These are phyloP conservation scores for Quaeritorhiza haematococci DNA, from an alignment of 371 early-diverging fungal species.

Conservation along the genomic window DNA sequence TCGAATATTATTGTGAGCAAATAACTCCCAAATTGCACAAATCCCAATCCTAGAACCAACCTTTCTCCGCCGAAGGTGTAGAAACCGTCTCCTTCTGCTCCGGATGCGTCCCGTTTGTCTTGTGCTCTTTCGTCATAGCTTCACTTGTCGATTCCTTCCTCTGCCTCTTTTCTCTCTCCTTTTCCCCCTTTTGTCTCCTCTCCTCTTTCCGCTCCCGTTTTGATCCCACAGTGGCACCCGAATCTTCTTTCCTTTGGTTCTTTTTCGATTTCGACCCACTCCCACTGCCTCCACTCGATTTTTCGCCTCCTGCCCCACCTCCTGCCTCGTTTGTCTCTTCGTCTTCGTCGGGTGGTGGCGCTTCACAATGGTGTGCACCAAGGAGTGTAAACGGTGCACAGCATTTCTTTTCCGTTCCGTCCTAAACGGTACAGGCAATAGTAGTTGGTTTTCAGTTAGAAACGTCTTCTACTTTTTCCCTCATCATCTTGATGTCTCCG, in stretches of 20 bases:
- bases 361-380: conserved; percentile 56
- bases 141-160: background rate
- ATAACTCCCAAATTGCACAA: too few relatives aligned
- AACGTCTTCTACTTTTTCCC: too few relatives aligned
- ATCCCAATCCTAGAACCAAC: too few relatives aligned
- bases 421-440: conserved; percentile 35
- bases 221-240: too few relatives aligned
- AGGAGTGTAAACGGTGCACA: conserved; percentile 69
- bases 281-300: conserved; percentile 11
- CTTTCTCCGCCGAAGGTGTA: too few relatives aligned
- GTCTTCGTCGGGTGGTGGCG: conserved; percentile 4
- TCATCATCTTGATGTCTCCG: too few relatives aligned
- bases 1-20: too few relatives aligned
- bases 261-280: conserved; percentile 12
- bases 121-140: too few relatives aligned
- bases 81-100: too few relatives aligned
- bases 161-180: conserved; percentile 15
- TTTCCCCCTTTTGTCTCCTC: conserved; percentile 10
- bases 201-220: background rate
- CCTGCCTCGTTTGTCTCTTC: background rate
- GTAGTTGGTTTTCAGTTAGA: background rate
- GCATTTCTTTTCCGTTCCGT: conserved; percentile 73
- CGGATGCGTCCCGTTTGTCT: too few relatives aligned
- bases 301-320: conserved; percentile 3
- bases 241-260: background rate